Percentiles rank a stretch among this genome's conserved stretches.
These are phyloP conservation scores for Stenogyne calaminthoides DNA, from an alignment of 305 asterid species.

Conservation along the genomic window DNA sequence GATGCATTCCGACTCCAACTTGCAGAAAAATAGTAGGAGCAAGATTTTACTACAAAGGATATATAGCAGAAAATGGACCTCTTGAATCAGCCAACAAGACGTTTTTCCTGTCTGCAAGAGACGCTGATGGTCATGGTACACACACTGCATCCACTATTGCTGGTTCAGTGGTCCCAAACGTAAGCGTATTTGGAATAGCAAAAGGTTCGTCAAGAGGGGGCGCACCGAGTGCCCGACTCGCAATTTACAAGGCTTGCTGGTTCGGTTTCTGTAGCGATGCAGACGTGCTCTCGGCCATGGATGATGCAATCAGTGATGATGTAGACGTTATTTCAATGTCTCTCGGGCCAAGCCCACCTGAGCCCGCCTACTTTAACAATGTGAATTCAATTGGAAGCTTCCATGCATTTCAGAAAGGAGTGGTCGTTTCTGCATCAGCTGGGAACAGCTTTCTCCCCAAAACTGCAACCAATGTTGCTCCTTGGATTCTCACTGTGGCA, in stretches of 20 bases:
- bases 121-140: slow-evolving; percentile 58
- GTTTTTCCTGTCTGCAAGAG: slow-evolving; percentile 50
- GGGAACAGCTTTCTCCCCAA: slow-evolving; percentile 44
- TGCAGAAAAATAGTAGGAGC: slow-evolving; percentile 66
- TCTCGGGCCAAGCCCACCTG: slow-evolving; percentile 42
- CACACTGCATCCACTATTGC: slow-evolving; percentile 65
- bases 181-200: slow-evolving; percentile 46
- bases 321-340: slow-evolving; percentile 57
- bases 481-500: slow-evolving; percentile 65
- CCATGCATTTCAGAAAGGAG: slow-evolving; percentile 52
- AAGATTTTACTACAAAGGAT: slow-evolving; percentile 49
- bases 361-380: slow-evolving; percentile 39
- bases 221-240: slow-evolving; percentile 52
- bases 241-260: slow-evolving; percentile 69
- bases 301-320: slow-evolving; percentile 56
- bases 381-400: slow-evolving; percentile 47
- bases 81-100: slow-evolving; percentile 43
- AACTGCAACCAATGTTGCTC: slow-evolving; percentile 49
- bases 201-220: slow-evolving; percentile 65
- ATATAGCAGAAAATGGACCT: slow-evolving; percentile 35
- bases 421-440: slow-evolving; percentile 52
- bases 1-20: slow-evolving; percentile 7
- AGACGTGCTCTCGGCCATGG: slow-evolving; percentile 54
- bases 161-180: slow-evolving; percentile 44
- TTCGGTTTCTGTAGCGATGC: slow-evolving; percentile 44